phyloP scores from a whole-genome alignment of 2,329 filamentous ascomycete genomes.

The Microsporum ferrugineum region DNA sequence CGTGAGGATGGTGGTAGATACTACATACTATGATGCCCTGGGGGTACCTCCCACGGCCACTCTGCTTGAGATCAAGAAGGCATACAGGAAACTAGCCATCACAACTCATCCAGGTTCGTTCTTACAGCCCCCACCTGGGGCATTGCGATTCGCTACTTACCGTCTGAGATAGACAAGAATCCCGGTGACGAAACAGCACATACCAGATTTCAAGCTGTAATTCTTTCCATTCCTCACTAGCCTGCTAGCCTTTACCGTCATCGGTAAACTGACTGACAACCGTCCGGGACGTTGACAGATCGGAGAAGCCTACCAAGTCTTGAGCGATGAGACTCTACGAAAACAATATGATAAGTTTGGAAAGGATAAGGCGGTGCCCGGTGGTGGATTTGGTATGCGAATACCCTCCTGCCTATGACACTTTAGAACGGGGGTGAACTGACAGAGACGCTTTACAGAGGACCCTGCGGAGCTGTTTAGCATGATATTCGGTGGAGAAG shows the following conservation, averaged over 20 bases:
- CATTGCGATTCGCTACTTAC: slow-evolving; percentile 12
- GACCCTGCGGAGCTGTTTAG: slow-evolving; percentile 97
- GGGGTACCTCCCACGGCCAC: slow-evolving; percentile 75
- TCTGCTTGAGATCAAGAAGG: slow-evolving; percentile 92
- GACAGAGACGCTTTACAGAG: slow-evolving; percentile 36
- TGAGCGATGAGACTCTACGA: slow-evolving; percentile 76
- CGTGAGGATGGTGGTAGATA: slow-evolving; percentile 67
- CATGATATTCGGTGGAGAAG: slow-evolving; percentile 95
- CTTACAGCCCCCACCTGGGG: background rate
- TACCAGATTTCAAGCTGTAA: slow-evolving; percentile 81
- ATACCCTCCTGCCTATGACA: background rate
- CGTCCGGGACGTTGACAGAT: slow-evolving; percentile 35
- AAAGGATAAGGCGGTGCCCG: slow-evolving; percentile 85
- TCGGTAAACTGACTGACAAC: background rate
- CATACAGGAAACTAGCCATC: slow-evolving; percentile 89
- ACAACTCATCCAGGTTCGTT: slow-evolving; percentile 70
- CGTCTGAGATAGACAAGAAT: slow-evolving; percentile 66
- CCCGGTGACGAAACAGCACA: slow-evolving; percentile 89
- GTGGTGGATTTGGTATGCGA: slow-evolving; percentile 66
- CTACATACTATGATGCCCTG: slow-evolving; percentile 75
- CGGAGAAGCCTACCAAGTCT: slow-evolving; percentile 61
- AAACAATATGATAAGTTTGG: slow-evolving; percentile 94
- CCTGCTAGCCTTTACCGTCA: background rate
- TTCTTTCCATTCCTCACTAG: slow-evolving; percentile 13
- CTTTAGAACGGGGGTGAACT: background rate